Evolutionary conservation across 768 basidiomycete genomes (phyloP).

Genomic region (Cystobasidium onofrii): DNA sequence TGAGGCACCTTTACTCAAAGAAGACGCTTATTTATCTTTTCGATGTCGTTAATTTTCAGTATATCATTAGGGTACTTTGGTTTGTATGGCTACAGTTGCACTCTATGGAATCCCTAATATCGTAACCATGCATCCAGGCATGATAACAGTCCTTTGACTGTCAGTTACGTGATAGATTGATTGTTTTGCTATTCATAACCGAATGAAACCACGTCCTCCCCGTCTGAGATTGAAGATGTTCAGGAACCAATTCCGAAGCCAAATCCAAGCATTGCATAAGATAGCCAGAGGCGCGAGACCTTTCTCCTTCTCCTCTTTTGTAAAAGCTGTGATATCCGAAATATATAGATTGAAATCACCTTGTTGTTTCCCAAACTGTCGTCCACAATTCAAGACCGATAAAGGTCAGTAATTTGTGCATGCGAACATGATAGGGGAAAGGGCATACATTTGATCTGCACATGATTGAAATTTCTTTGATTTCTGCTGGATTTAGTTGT

Average conservation of each 20-base stretch:
- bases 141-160: too few relatives aligned
- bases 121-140: too few relatives aligned
- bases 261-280: neutral
- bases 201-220: neutral
- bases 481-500: constrained; percentile 35
- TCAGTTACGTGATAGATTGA: too few relatives aligned
- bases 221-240: neutral
- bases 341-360: constrained; percentile 45
- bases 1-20: too few relatives aligned
- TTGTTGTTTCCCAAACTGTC: constrained; percentile 66
- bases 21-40: too few relatives aligned
- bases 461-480: constrained; percentile 42
- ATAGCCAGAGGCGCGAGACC: neutral
- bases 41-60: neutral
- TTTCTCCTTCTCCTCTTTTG: neutral
- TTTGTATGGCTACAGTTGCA: neutral
- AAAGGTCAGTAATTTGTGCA: too few relatives aligned
- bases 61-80: too few relatives aligned
- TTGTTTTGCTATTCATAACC: neutral
- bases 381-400: too few relatives aligned
- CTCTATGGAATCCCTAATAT: too few relatives aligned
- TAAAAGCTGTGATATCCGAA: constrained; percentile 5
- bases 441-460: constrained; percentile 37
- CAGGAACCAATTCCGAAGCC: neutral
- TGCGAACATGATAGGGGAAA: too few relatives aligned